These are phyloP conservation scores for Mortierella sp. DNA, from an alignment of 371 early-diverging fungal genomes.

Conservation along the genomic window DNA sequence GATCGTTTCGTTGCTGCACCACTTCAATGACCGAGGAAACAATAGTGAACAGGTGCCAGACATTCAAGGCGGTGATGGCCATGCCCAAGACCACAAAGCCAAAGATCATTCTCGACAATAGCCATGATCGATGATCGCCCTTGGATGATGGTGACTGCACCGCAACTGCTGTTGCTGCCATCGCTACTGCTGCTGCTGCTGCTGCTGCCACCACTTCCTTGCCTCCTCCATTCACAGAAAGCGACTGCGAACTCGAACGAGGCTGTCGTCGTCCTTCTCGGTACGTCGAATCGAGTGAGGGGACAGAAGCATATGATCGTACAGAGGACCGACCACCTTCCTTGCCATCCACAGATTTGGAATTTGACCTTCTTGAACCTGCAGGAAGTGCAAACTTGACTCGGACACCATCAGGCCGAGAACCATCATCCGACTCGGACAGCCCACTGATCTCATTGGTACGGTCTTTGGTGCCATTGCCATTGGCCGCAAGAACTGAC, in stretches of 20 bases:
- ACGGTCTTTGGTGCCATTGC: too few relatives aligned
- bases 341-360: background rate
- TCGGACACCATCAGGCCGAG: constrained; percentile 7
- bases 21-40: constrained; percentile 30
- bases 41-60: constrained; percentile 31
- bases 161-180: too few relatives aligned
- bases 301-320: constrained; percentile 12
- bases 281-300: constrained; percentile 2
- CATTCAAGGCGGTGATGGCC: constrained; percentile 26
- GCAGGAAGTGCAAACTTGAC: constrained; percentile 22
- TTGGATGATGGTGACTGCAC: too few relatives aligned
- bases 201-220: too few relatives aligned
- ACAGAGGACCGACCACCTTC: constrained; percentile 2
- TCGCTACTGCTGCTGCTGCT: constrained; percentile 3
- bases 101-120: constrained; percentile 15
- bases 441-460: too few relatives aligned
- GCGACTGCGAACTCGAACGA: too few relatives aligned
- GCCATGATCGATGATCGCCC: background rate
- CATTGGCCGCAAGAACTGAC: too few relatives aligned
- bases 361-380: background rate
- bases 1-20: constrained; percentile 18
- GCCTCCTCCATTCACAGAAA: too few relatives aligned
- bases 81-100: constrained; percentile 28
- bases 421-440: too few relatives aligned
- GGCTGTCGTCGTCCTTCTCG: constrained; percentile 2